Evolutionary conservation across 169 alveolate species (phyloP).

Genomic region (Eimeria brunetti): DNA sequence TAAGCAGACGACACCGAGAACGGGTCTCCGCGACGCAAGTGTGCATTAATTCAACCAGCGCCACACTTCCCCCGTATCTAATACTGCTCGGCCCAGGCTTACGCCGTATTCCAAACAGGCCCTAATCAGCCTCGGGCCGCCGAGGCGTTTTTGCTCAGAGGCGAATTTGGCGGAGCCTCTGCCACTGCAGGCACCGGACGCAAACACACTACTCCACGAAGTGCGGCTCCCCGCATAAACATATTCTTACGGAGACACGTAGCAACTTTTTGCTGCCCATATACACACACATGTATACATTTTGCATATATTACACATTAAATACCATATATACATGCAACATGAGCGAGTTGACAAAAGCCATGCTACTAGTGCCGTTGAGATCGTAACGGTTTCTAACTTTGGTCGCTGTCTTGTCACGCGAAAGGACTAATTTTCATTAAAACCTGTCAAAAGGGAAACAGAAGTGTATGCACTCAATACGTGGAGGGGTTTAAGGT

Average conservation of each 20-base stretch:
- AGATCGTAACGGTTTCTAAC: background rate
- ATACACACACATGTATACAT: background rate
- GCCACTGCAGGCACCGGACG: background rate
- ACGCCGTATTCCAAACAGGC: background rate
- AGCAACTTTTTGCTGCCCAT: background rate
- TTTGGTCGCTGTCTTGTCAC: background rate
- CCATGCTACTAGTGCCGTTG: background rate
- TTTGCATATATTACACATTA: background rate
- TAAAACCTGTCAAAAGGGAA: background rate
- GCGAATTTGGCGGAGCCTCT: conserved; percentile 22
- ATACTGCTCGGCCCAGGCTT: background rate
- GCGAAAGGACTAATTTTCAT: background rate
- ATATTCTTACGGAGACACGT: background rate
- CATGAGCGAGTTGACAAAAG: background rate
- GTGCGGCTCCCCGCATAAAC: background rate
- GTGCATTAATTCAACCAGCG: background rate
- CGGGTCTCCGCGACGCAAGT: background rate
- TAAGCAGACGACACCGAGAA: background rate
- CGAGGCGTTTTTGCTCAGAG: background rate
- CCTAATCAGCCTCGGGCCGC: background rate
- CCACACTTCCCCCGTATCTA: background rate
- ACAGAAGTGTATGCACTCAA: background rate
- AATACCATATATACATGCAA: background rate
- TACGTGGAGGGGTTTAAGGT: background rate
- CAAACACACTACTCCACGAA: background rate